Conservation (phyloP, 2,329 filamentous ascomycete genomes). For the Fusarium oxysporum region DNA sequence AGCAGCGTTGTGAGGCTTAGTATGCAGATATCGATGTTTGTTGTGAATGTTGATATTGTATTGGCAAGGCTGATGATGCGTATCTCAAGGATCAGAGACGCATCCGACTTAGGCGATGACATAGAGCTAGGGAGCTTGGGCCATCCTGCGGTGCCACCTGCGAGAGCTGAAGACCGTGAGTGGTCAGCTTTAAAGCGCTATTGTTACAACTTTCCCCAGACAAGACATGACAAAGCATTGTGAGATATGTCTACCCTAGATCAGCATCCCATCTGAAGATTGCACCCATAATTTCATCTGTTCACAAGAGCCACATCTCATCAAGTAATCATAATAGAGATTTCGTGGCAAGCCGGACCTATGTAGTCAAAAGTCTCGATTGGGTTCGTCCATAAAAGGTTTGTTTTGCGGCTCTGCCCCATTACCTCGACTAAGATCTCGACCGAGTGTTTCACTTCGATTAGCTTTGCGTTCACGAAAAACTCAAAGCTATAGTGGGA, state of each 20-base stretch:
- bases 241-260: conserved; percentile 20
- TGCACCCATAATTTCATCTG: neutral
- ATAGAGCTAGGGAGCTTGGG: conserved; percentile 36
- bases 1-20: neutral
- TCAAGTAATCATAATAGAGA: neutral
- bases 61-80: conserved; percentile 31
- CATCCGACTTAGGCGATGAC: conserved; percentile 20
- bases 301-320: neutral
- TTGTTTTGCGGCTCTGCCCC: conserved; percentile 4
- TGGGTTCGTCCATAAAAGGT: neutral
- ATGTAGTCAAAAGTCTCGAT: neutral
- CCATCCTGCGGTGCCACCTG: conserved; percentile 30
- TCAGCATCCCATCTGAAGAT: neutral
- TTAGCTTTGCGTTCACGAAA: conserved; percentile 12
- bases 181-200: conserved; percentile 17
- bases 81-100: neutral
- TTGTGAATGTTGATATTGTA: conserved; percentile 24
- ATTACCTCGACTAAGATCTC: conserved; percentile 4
- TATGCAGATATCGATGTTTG: neutral
- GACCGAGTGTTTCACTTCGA: neutral
- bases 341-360: neutral
- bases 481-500: conserved; percentile 17
- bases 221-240: conserved; percentile 12
- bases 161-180: conserved; percentile 1
- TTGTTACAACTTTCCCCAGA: conserved; percentile 3